Conservation (phyloP, 352 stramenopile genomes). For the Thalassiosira livingstoniorum region DNA sequence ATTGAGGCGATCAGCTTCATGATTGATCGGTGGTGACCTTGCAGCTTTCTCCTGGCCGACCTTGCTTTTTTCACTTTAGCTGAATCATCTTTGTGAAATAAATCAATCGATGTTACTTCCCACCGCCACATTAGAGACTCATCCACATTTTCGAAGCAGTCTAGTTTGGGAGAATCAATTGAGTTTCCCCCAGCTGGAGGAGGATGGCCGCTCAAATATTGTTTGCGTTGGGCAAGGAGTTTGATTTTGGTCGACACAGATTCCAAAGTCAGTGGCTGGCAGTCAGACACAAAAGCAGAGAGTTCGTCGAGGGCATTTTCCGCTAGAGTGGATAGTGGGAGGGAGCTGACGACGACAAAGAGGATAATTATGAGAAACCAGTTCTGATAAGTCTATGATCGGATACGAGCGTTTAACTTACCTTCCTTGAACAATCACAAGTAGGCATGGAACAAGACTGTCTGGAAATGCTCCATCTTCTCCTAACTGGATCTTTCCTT, state of each 20-base stretch:
- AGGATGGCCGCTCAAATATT: slow-evolving; percentile 55
- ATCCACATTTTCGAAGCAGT: slow-evolving; percentile 70
- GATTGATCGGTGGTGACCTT: slow-evolving; percentile 58
- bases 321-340: slow-evolving; percentile 45
- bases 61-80: slow-evolving; percentile 69
- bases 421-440: slow-evolving; percentile 62
- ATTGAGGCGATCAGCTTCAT: slow-evolving; percentile 67
- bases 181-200: slow-evolving; percentile 22
- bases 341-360: slow-evolving; percentile 12
- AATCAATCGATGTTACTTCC: slow-evolving; percentile 73
- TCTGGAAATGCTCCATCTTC: slow-evolving; percentile 58
- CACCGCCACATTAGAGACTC: slow-evolving; percentile 76
- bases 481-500: slow-evolving; percentile 32
- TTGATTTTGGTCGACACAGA: slow-evolving; percentile 75
- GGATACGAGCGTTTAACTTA: slow-evolving; percentile 18
- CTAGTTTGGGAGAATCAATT: slow-evolving; percentile 47
- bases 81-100: slow-evolving; percentile 57
- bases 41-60: slow-evolving; percentile 63
- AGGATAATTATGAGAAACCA: neutral
- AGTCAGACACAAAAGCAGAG: slow-evolving; percentile 22
- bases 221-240: slow-evolving; percentile 71
- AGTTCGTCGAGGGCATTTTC: slow-evolving; percentile 42
- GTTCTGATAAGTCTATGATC: slow-evolving; percentile 1
- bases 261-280: slow-evolving; percentile 42
- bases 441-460: slow-evolving; percentile 44